These are phyloP conservation scores for Monosporascus cannonballus DNA, from an alignment of 2,329 filamentous ascomycete genomes.

Conservation along the genomic window DNA sequence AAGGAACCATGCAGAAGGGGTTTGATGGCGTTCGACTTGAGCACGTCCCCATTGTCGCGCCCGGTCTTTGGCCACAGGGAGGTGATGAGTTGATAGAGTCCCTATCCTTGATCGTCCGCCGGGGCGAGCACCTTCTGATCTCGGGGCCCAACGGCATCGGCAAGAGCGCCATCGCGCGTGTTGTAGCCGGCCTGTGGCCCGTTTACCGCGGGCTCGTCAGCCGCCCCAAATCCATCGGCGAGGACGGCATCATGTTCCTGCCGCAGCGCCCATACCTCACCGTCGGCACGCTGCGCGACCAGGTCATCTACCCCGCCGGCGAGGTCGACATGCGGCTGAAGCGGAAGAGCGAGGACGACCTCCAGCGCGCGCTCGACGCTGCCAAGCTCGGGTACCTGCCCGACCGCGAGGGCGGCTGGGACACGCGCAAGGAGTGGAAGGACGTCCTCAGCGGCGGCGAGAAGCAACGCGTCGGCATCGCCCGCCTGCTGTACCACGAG, in stretches of 20 bases:
- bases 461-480: constrained; percentile 93
- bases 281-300: constrained; percentile 87
- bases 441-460: constrained; percentile 95
- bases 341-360: constrained; percentile 69
- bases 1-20: constrained; percentile 89
- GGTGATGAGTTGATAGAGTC: constrained; percentile 89
- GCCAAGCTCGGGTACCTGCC: constrained; percentile 85
- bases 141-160: constrained; percentile 93
- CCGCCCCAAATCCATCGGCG: constrained; percentile 70
- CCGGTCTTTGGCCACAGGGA: constrained; percentile 78
- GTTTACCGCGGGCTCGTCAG: constrained; percentile 88
- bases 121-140: constrained; percentile 88
- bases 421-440: constrained; percentile 97
- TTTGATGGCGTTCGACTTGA: constrained; percentile 93
- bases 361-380: constrained; percentile 73
- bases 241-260: constrained; percentile 97
- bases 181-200: constrained; percentile 91
- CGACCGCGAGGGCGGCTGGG: constrained; percentile 90
- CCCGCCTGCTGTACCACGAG: constrained; percentile 87
- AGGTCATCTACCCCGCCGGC: constrained; percentile 96
- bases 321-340: constrained; percentile 88
- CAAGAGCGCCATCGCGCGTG: constrained; percentile 80
- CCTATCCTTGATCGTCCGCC: constrained; percentile 80
- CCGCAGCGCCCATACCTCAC: constrained; percentile 90
- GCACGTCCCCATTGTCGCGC: constrained; percentile 87